These are phyloP conservation scores for Fusarium sacchari DNA, from an alignment of 2,329 filamentous ascomycete genomes.

Conservation along the genomic window DNA sequence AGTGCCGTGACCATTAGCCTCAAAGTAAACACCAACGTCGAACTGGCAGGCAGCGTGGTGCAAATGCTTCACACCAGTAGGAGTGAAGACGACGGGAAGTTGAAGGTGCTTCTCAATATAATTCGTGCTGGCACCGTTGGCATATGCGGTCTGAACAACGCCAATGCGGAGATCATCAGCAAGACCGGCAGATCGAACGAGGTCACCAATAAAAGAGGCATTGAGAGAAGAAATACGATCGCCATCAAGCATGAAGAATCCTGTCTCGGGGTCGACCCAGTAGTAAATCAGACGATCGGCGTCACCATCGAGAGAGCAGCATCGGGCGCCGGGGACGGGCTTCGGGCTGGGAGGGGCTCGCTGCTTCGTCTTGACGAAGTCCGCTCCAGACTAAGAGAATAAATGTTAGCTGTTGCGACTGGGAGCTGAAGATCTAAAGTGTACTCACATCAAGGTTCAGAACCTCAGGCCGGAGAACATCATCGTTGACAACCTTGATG, in stretches of 20 bases:
- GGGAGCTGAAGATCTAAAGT: not conserved
- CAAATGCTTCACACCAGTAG: slow-evolving; percentile 96
- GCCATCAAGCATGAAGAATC: slow-evolving; percentile 93
- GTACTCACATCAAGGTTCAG: slow-evolving; percentile 83
- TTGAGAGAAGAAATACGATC: slow-evolving; percentile 96
- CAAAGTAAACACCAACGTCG: slow-evolving; percentile 97
- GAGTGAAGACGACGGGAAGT: slow-evolving; percentile 90
- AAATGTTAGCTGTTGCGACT: slow-evolving; percentile 11
- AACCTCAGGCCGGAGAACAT: slow-evolving; percentile 87
- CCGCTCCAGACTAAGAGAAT: slow-evolving; percentile 79
- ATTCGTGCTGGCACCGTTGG: slow-evolving; percentile 92
- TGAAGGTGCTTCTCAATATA: slow-evolving; percentile 90
- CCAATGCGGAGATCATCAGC: slow-evolving; percentile 86
- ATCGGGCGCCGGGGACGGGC: slow-evolving; percentile 78
- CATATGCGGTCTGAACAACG: slow-evolving; percentile 96
- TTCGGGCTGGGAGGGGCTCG: slow-evolving; percentile 86
- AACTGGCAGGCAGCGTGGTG: slow-evolving; percentile 97
- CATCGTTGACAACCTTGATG: slow-evolving; percentile 90
- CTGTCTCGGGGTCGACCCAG: slow-evolving; percentile 82
- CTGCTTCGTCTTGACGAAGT: slow-evolving; percentile 98
- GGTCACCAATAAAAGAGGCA: slow-evolving; percentile 91
- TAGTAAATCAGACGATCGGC: slow-evolving; percentile 97
- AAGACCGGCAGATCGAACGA: slow-evolving; percentile 82
- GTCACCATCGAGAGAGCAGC: slow-evolving; percentile 93
- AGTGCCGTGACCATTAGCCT: slow-evolving; percentile 97